phyloP scores from a whole-genome alignment of 2,329 filamentous ascomycete species.

The Emericellopsis atlantica region DNA sequence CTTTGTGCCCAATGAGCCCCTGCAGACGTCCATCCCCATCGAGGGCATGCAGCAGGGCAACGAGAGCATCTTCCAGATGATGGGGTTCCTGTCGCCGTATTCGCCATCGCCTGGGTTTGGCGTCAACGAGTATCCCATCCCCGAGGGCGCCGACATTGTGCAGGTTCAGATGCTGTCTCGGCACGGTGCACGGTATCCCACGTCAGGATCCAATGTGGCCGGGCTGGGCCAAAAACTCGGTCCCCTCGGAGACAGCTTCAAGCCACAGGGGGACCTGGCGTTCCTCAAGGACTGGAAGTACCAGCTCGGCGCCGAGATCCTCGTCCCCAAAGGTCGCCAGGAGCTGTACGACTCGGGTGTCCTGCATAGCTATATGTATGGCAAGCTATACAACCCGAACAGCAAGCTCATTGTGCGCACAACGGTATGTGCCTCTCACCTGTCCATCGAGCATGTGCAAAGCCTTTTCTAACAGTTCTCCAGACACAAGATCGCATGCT shows the following conservation, averaged over 20 bases:
- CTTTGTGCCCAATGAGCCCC: slow-evolving; percentile 55
- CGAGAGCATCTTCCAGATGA: slow-evolving; percentile 56
- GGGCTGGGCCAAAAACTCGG: slow-evolving; percentile 44
- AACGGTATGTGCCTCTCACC: slow-evolving; percentile 27
- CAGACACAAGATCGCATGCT: slow-evolving; percentile 65
- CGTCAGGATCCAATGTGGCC: slow-evolving; percentile 41
- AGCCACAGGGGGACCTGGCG: slow-evolving; percentile 42
- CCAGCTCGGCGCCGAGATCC: slow-evolving; percentile 55
- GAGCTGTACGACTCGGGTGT: slow-evolving; percentile 62
- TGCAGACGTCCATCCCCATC: slow-evolving; percentile 61
- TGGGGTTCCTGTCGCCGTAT: slow-evolving; percentile 58
- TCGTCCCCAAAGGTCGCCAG: slow-evolving; percentile 60
- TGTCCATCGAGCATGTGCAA: not conserved
- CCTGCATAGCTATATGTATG: slow-evolving; percentile 62
- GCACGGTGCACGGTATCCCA: slow-evolving; percentile 64
- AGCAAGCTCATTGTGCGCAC: slow-evolving; percentile 63
- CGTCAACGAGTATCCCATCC: slow-evolving; percentile 58
- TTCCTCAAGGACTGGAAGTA: slow-evolving; percentile 62
- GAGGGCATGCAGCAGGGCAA: slow-evolving; percentile 41
- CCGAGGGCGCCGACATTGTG: slow-evolving; percentile 52
- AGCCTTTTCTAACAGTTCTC: not conserved
- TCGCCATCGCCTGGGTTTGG: slow-evolving; percentile 62
- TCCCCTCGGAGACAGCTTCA: slow-evolving; percentile 37
- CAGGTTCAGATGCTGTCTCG: slow-evolving; percentile 62
- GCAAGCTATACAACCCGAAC: slow-evolving; percentile 55